Evolutionary conservation across 208 protist genomes (phyloP).

Genomic region (Crithidia expoeki): DNA sequence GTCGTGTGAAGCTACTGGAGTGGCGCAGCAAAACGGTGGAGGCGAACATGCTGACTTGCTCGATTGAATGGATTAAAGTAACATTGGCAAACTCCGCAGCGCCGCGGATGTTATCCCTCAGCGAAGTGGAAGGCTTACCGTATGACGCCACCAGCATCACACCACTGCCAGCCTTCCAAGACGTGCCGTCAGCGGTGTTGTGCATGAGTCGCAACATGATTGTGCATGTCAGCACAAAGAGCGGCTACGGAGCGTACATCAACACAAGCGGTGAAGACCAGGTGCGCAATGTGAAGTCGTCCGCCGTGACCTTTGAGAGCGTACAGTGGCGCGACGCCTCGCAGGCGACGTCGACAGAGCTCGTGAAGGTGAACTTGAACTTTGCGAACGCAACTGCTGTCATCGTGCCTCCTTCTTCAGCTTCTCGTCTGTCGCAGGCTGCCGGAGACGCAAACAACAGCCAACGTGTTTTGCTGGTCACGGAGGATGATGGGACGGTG

Average conservation of each 20-base stretch:
- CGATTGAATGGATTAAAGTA: conserved; percentile 76
- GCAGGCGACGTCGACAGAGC: conserved; percentile 48
- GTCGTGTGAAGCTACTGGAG: conserved; percentile 82
- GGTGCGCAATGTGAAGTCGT: conserved; percentile 48
- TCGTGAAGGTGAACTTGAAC: conserved; percentile 74
- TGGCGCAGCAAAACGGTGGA: conserved; percentile 80
- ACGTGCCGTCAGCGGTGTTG: conserved; percentile 73
- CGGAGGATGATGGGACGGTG: conserved; percentile 80
- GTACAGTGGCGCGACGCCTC: conserved; percentile 54
- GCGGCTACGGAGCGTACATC: conserved; percentile 75
- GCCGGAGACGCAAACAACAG: background rate
- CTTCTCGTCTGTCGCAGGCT: no score
- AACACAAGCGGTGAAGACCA: conserved; percentile 81
- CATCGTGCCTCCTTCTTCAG: conserved; percentile 9
- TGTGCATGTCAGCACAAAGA: conserved; percentile 80
- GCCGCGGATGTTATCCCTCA: conserved; percentile 69
- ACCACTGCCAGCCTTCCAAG: conserved; percentile 61
- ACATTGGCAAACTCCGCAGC: conserved; percentile 38
- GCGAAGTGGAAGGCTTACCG: conserved; percentile 81
- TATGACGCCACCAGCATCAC: conserved; percentile 84
- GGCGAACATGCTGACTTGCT: conserved; percentile 80
- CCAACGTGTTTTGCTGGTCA: conserved; percentile 61
- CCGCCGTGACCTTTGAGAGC: conserved; percentile 47
- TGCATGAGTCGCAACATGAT: conserved; percentile 77
- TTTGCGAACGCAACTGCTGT: conserved; percentile 62